Base-by-base conservation (phyloP, 1,284 basidiomycete genomes). In the Moesziomyces parantarcticus region DNA sequence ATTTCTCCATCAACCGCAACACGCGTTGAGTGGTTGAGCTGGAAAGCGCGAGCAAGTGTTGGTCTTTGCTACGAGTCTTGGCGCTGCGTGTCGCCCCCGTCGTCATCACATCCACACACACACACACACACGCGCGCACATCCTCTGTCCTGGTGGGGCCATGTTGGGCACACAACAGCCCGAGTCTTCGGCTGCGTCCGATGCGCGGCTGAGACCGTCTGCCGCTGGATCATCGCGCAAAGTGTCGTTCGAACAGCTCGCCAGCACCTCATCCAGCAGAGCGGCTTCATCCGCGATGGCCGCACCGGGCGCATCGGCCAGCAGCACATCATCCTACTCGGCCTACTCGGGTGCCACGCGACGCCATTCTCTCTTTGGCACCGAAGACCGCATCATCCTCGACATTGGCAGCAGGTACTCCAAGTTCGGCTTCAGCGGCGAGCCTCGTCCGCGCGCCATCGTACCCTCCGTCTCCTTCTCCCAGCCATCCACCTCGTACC, bases 391-490 rank as follows among this genome's bases (percentile, higher is more conserved):
- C 21, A 47, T 83, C 55, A 75, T 83, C 6, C 63, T 83, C 34
- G 80, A 83, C 48, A 58, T 83, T 36, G 81, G 81, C 52, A 68
- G 65, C 21, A 51, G 74, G 20, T 70, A 77, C 40, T 68, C 69
- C 61, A 81, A 80, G 62, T 59, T 76, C 40, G 81, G 81, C 13
- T 74, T 80, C 56, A 70, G 71, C 23, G 79, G 78, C 18, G 81
- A 83, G 44, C 65, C 76, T 11, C 68, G 71, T n/a, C 81, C 81
- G 9, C 75, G 79, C 20, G 70, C 57, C 22, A 54, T 81, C 25
- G 41, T 82, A 3, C 58, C 65, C 5, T 80, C 83, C 76, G 88
- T 88, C 46, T 77, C 77, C 80, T 61, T 61, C 44, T 46, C 59
- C 3, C 65, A 61, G 34, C 65, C 65, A 3, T 64, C 63, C 1